Percentiles rank a stretch among this genome's conserved stretches.
phyloP scores from a whole-genome alignment of 2,329 filamentous ascomycete genomes.

The Fusarium sulawesiense region DNA sequence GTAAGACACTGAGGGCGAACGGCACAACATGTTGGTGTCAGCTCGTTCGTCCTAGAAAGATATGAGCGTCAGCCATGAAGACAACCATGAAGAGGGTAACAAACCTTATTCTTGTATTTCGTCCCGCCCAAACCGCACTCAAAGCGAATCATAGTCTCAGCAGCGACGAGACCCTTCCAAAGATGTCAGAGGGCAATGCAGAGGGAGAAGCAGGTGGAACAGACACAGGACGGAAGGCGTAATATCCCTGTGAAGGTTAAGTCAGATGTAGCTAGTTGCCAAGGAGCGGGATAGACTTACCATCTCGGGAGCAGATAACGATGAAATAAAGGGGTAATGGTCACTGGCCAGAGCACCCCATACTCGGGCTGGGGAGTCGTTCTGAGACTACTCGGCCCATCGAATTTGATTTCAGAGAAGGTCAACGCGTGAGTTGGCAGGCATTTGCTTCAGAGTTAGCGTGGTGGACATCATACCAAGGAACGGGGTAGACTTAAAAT shows the following conservation, averaged over 20 bases:
- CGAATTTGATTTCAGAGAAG: neutral
- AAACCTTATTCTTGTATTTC: neutral
- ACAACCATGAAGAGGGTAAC: neutral
- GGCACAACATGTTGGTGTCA: neutral
- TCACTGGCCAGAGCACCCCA: too few species aligned
- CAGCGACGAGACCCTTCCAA: neutral
- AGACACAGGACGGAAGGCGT: neutral
- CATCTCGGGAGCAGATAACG: neutral
- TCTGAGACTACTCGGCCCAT: neutral
- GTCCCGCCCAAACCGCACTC: neutral
- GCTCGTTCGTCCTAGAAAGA: neutral
- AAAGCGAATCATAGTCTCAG: neutral
- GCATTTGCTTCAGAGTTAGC: neutral
- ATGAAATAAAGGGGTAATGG: neutral
- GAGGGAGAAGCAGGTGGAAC: neutral
- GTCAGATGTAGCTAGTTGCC: neutral
- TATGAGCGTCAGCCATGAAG: neutral
- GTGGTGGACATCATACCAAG: rapidly evolving
- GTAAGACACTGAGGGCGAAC: neutral
- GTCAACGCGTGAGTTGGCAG: rapidly evolving
- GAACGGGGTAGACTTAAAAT: neutral
- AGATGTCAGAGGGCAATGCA: neutral
- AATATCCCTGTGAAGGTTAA: neutral
- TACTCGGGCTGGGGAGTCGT: rapidly evolving
- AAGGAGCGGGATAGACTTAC: neutral